Percentiles rank a stretch among this genome's conserved stretches.
Evolutionary conservation across 2,329 filamentous ascomycete genomes (phyloP).

Genomic region (Claviceps lovelessii): DNA sequence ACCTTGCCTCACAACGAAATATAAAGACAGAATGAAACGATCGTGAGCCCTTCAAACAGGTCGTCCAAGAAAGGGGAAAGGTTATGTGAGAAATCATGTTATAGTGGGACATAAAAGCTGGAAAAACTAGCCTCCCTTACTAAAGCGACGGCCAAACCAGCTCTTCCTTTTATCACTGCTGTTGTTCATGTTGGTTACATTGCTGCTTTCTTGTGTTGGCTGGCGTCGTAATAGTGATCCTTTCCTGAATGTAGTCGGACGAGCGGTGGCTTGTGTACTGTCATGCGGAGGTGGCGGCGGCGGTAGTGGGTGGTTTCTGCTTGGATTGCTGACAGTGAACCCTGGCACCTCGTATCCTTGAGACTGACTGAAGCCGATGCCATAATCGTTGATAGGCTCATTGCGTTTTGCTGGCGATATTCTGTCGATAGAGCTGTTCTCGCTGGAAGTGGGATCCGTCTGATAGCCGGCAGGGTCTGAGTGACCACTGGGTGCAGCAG

Average conservation of each 20-base stretch:
- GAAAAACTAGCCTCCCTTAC: slow-evolving; percentile 33
- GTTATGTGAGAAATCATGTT: not conserved
- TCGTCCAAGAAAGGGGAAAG: not conserved
- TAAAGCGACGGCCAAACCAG: slow-evolving; percentile 76
- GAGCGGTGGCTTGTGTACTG: slow-evolving; percentile 8
- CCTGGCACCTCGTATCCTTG: slow-evolving; percentile 27
- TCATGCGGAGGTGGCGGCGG: slow-evolving; percentile 10
- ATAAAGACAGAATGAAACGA: not conserved
- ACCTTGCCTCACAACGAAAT: not conserved
- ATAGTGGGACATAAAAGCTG: not conserved
- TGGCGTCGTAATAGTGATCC: slow-evolving; percentile 9
- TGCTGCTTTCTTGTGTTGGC: not conserved
- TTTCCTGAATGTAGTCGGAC: slow-evolving; percentile 15
- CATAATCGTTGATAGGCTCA: slow-evolving; percentile 48
- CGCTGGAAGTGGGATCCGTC: slow-evolving; percentile 74
- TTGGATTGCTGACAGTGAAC: slow-evolving; percentile 19
- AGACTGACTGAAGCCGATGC: slow-evolving; percentile 39
- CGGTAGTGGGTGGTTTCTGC: slow-evolving; percentile 13
- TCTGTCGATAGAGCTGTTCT: slow-evolving; percentile 82
- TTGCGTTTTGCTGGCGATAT: slow-evolving; percentile 40
- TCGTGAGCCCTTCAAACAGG: not conserved
- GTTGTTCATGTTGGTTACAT: not conserved
- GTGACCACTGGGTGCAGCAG: slow-evolving; percentile 57
- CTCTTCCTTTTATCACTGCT: slow-evolving; percentile 65
- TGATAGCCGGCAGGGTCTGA: slow-evolving; percentile 66